These are phyloP conservation scores for Dothidotthia symphoricarpi DNA, from an alignment of 2,329 filamentous ascomycete species.

Conservation along the genomic window DNA sequence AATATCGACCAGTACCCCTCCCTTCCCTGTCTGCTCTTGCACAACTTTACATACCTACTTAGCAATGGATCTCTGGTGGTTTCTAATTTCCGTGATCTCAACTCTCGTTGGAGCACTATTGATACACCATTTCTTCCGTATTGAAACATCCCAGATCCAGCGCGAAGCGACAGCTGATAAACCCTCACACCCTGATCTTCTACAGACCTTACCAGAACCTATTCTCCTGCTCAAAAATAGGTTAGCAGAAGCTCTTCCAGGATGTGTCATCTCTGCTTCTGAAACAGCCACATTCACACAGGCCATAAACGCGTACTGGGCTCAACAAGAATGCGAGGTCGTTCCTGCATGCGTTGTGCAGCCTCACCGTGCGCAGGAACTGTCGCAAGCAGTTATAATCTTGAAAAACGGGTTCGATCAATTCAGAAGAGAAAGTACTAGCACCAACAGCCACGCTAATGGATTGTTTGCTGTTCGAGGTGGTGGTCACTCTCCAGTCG, in stretches of 20 bases:
- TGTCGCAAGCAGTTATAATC: constrained; percentile 29
- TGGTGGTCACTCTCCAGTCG: constrained; percentile 43
- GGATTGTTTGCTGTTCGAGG: constrained; percentile 49
- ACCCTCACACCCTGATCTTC: neutral
- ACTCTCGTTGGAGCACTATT: too few relatives aligned
- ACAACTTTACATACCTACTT: too few relatives aligned
- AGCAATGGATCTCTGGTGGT: too few relatives aligned
- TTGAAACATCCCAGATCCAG: constrained; percentile 9
- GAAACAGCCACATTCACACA: constrained; percentile 6
- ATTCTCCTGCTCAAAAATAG: constrained; percentile 10
- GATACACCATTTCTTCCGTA: constrained; percentile 9
- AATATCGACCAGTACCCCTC: too few relatives aligned
- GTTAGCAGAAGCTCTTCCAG: constrained; percentile 12
- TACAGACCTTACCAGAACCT: constrained; percentile 7
- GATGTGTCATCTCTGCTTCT: constrained; percentile 10
- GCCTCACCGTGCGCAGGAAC: constrained; percentile 27
- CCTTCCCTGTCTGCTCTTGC: too few relatives aligned
- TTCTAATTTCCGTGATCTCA: too few relatives aligned
- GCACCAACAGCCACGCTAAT: neutral
- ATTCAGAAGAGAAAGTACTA: constrained; percentile 14
- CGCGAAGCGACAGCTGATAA: constrained; percentile 11
- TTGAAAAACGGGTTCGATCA: constrained; percentile 30
- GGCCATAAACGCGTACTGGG: constrained; percentile 30
- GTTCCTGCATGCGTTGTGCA: constrained; percentile 33
- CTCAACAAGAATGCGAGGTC: constrained; percentile 36